Percentiles rank a stretch among this genome's conserved stretches.
phyloP scores from a whole-genome alignment of 2,329 filamentous ascomycete species.

The Gyromitra esculenta region DNA sequence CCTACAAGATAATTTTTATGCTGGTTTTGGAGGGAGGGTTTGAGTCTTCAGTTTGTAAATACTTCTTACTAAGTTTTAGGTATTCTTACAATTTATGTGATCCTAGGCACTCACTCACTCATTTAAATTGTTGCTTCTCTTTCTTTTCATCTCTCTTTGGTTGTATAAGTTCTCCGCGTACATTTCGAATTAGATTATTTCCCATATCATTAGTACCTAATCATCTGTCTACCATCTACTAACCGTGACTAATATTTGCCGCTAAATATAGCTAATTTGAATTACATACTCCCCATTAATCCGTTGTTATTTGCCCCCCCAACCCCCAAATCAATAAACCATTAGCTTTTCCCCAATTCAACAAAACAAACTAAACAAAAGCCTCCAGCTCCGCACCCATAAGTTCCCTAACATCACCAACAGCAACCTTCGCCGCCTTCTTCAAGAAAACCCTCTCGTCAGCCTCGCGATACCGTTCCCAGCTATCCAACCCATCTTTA shows the following conservation, averaged over 20 bases:
- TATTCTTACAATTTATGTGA: not conserved
- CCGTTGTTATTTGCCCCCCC: not conserved
- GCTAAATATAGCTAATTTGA: constrained; percentile 20
- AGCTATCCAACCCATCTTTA: constrained; percentile 84
- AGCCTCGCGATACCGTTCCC: constrained; percentile 86
- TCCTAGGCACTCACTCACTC: constrained; percentile 10
- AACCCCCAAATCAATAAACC: not conserved
- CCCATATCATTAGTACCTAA: constrained; percentile 20
- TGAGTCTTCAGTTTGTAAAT: constrained; percentile 28
- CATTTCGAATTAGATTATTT: constrained; percentile 24
- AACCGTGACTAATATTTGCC: not conserved
- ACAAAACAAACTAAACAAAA: constrained; percentile 32
- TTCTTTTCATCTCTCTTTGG: not conserved
- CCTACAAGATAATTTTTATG: not conserved
- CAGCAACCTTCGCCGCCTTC: constrained; percentile 81
- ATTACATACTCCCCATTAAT: not conserved
- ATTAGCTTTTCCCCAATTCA: constrained; percentile 15
- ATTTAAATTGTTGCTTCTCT: not conserved
- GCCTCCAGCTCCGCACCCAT: constrained; percentile 61
- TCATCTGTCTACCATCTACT: constrained; percentile 13
- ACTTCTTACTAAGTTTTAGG: constrained; percentile 9
- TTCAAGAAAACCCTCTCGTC: constrained; percentile 87
- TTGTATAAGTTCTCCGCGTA: constrained; percentile 5
- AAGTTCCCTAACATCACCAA: constrained; percentile 73
- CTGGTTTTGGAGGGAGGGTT: not conserved